Conservation (phyloP, 2,329 filamentous ascomycete species). For the Sporothrix curviconia region DNA sequence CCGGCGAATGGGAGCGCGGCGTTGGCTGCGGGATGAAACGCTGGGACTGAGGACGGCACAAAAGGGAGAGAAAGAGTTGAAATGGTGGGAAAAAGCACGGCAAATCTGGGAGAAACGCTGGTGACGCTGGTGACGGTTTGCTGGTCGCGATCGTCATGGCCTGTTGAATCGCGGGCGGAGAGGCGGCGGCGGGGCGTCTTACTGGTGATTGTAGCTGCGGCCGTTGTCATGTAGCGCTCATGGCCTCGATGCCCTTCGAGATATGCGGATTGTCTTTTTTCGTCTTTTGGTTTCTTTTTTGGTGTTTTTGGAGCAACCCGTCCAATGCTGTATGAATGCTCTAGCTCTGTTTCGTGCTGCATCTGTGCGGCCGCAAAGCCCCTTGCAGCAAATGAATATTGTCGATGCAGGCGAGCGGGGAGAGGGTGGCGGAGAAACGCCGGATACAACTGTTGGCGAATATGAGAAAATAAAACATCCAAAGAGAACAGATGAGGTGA, state of each 20-base stretch:
- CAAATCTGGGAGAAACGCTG: background rate
- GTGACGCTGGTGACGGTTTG: background rate
- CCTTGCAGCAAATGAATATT: slow-evolving; percentile 12
- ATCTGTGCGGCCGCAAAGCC: slow-evolving; percentile 1
- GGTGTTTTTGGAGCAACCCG: background rate
- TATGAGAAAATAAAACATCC: background rate
- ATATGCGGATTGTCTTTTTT: too few relatives aligned
- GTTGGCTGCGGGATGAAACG: slow-evolving; percentile 13
- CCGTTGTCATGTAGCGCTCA: too few relatives aligned
- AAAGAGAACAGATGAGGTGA: background rate
- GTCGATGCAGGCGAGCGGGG: background rate
- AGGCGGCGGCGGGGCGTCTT: background rate
- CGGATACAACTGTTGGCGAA: background rate
- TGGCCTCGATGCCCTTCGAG: too few relatives aligned
- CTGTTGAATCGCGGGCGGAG: background rate
- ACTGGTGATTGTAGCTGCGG: too few relatives aligned
- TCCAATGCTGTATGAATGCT: background rate
- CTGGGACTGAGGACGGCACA: background rate
- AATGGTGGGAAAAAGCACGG: background rate
- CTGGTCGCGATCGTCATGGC: background rate
- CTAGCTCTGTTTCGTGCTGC: slow-evolving; percentile 7
- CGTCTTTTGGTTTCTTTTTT: background rate
- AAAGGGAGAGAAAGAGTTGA: background rate
- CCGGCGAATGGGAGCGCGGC: background rate
- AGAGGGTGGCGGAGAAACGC: background rate